A percentile compares a stretch with the other conserved stretches of the same genome.
Conservation (phyloP, 306 rosid genomes). For the Ceratonia siliqua region DNA sequence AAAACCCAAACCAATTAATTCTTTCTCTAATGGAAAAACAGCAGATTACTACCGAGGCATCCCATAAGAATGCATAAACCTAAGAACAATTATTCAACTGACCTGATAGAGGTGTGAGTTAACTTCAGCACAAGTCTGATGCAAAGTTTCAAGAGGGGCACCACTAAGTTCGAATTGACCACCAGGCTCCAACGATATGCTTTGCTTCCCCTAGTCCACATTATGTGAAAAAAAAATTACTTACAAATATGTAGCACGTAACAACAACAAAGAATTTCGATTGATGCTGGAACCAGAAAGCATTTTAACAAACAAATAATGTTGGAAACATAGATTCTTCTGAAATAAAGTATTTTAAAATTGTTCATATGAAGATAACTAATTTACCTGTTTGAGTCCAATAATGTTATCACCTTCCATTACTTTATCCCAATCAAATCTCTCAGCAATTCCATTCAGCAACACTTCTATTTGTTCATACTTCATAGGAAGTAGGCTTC, state of each 20-base stretch:
- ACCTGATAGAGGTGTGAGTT: slow-evolving; percentile 94
- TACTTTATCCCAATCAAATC: slow-evolving; percentile 92
- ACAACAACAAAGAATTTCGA: not conserved
- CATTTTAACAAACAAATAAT: slow-evolving; percentile 17
- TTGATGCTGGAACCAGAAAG: slow-evolving; percentile 14
- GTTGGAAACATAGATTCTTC: not conserved
- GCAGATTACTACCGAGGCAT: not conserved
- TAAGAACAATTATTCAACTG: slow-evolving; percentile 15
- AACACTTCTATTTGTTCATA: slow-evolving; percentile 84
- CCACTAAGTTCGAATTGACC: slow-evolving; percentile 99
- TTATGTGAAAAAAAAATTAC: not conserved
- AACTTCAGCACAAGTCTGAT: slow-evolving; percentile 97
- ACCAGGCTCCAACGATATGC: slow-evolving; percentile 95
- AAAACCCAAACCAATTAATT: not conserved
- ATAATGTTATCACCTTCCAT: slow-evolving; percentile 85
- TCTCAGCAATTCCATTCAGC: slow-evolving; percentile 80
- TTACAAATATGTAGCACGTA: too few relatives aligned
- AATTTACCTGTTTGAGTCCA: slow-evolving; percentile 85
- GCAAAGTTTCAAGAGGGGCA: slow-evolving; percentile 94
- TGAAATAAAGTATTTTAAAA: not conserved
- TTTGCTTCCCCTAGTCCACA: slow-evolving; percentile 84
- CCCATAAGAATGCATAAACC: not conserved
- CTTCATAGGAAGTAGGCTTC: slow-evolving; percentile 71
- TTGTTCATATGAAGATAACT: not conserved
- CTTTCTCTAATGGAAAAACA: not conserved